Percentiles rank a stretch among this genome's conserved stretches.
Evolutionary conservation across 2,329 filamentous ascomycete genomes (phyloP).

Genomic region (Alternaria alternata): DNA sequence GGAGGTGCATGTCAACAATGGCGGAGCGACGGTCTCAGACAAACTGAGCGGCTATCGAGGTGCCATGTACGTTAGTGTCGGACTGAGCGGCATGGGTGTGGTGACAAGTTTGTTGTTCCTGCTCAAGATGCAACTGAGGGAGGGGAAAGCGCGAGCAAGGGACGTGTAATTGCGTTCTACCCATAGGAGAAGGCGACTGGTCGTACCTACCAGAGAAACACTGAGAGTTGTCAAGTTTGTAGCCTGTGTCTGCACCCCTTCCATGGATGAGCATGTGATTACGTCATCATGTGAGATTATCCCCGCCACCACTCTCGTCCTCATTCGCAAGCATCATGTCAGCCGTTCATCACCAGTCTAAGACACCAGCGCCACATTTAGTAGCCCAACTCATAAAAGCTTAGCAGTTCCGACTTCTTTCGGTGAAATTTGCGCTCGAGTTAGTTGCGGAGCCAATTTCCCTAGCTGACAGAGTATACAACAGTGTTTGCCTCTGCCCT

Average conservation of each 20-base stretch:
- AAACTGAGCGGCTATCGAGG: slow-evolving; percentile 49
- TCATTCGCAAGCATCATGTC: background rate
- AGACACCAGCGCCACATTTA: background rate
- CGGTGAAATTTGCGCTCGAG: background rate
- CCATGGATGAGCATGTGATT: background rate
- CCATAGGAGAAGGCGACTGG: background rate
- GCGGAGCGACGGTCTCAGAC: slow-evolving; percentile 38
- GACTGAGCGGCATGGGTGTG: slow-evolving; percentile 42
- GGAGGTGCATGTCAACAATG: slow-evolving; percentile 50
- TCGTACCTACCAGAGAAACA: background rate
- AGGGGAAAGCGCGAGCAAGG: background rate
- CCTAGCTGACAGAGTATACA: background rate
- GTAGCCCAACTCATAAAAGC: background rate
- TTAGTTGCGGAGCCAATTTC: background rate
- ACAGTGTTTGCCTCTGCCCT: background rate
- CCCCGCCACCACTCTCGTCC: background rate
- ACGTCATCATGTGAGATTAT: background rate
- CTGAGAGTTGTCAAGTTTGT: background rate
- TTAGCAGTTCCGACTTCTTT: background rate
- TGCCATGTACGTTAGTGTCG: slow-evolving; percentile 51
- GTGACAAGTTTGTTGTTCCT: slow-evolving; percentile 35
- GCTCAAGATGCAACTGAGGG: slow-evolving; percentile 27
- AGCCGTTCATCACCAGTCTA: background rate
- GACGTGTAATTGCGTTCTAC: background rate
- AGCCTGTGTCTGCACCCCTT: background rate